Conservation (phyloP, 305 asterid genomes). For the Fraxinus dipetala region DNA sequence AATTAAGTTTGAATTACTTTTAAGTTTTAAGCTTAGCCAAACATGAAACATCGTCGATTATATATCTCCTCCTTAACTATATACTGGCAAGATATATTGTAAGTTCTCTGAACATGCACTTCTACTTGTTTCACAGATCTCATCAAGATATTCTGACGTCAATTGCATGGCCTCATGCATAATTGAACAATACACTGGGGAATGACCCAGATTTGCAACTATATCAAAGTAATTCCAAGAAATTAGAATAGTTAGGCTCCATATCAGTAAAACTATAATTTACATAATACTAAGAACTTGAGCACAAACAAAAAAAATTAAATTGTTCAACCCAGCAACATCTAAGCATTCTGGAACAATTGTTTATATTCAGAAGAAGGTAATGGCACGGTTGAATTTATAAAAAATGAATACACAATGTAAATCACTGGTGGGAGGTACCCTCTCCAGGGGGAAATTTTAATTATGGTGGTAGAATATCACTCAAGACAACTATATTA, state of each 20-base stretch:
- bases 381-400: neutral
- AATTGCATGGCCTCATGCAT: neutral
- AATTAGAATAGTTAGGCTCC: neutral
- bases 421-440: neutral
- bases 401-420: neutral
- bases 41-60: neutral
- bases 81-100: neutral
- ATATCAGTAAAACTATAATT: neutral
- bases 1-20: neutral
- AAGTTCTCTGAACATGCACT: neutral
- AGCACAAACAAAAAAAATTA: neutral
- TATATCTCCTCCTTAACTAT: neutral
- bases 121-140: neutral
- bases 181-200: neutral
- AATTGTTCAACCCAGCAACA: slow-evolving; percentile 2
- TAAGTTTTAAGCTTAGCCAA: neutral
- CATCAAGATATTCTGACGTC: neutral
- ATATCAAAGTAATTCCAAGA: neutral
- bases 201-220: neutral
- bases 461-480: neutral
- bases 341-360: neutral
- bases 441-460: neutral
- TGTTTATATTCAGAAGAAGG: neutral
- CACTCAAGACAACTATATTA: neutral
- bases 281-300: neutral